phyloP scores from a whole-genome alignment of 345 rosid species.

The Citrus reticulata region DNA sequence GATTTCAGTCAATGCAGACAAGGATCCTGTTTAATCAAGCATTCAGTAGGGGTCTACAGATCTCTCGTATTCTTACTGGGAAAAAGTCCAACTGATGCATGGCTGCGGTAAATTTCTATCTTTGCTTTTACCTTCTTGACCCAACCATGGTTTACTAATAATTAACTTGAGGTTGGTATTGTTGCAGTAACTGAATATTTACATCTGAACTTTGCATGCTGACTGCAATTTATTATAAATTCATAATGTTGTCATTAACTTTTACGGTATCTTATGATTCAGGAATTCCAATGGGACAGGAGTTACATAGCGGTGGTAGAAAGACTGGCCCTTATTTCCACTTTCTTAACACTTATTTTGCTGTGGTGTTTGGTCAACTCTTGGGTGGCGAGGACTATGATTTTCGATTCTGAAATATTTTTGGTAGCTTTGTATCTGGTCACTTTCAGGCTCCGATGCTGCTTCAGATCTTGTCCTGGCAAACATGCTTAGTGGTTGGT shows the following conservation, averaged over 20 bases:
- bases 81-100: conserved; percentile 47
- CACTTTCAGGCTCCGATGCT: not conserved
- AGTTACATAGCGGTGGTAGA: not conserved
- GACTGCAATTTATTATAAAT: not conserved
- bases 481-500: not conserved
- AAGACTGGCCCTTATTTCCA: not conserved
- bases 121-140: not conserved
- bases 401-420: not conserved
- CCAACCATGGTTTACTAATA: not conserved
- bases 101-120: conserved; percentile 19
- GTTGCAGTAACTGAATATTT: not conserved
- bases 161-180: not conserved
- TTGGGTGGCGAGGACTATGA: not conserved
- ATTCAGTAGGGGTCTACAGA: conserved; percentile 88
- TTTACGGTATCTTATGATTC: not conserved
- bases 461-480: not conserved
- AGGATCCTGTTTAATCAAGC: conserved; percentile 87
- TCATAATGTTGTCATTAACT: not conserved
- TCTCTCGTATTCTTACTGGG: conserved; percentile 68
- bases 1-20: conserved; percentile 83
- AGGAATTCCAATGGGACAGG: not conserved
- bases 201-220: not conserved
- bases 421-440: not conserved
- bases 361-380: not conserved
- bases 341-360: not conserved